Evolutionary conservation across 78 protist species (phyloP).

Genomic region (Dictyostelium brefeldianum): DNA sequence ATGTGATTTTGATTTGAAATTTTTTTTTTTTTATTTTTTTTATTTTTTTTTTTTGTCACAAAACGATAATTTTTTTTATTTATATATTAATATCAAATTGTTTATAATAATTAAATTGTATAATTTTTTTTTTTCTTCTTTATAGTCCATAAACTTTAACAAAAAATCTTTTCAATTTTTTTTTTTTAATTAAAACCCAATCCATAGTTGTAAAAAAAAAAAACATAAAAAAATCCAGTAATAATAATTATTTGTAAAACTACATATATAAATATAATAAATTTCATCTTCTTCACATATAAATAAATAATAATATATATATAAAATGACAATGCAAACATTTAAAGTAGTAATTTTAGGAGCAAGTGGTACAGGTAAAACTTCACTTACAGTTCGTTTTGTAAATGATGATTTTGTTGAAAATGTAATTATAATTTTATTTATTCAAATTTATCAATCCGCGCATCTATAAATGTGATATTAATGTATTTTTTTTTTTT

Average conservation of each 20-base stretch:
- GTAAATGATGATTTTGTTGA: slow-evolving; percentile 49
- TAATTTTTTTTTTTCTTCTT: background rate
- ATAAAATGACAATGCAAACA: slow-evolving; percentile 24
- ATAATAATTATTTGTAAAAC: background rate
- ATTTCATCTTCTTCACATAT: no score
- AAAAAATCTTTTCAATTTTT: background rate
- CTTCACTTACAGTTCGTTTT: slow-evolving; percentile 29
- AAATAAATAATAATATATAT: background rate
- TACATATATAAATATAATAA: background rate
- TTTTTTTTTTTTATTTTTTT: no score
- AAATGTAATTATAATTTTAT: slow-evolving; percentile 1
- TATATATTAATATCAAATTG: no score
- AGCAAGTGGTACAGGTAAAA: slow-evolving; percentile 39
- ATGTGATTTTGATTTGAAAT: no score
- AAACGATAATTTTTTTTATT: no score
- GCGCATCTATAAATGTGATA: background rate
- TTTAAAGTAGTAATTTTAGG: slow-evolving; percentile 41
- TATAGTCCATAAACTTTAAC: background rate
- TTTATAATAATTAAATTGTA: no score
- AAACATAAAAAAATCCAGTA: background rate
- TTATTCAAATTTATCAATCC: no score
- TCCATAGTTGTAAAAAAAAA: background rate
- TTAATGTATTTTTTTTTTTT: background rate
- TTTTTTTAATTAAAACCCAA: no score
- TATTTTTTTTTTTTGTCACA: no score